A percentile compares a stretch with the other conserved stretches of the same genome.
phyloP scores from a whole-genome alignment of 768 basidiomycete species.

The Podaxis sp. region DNA sequence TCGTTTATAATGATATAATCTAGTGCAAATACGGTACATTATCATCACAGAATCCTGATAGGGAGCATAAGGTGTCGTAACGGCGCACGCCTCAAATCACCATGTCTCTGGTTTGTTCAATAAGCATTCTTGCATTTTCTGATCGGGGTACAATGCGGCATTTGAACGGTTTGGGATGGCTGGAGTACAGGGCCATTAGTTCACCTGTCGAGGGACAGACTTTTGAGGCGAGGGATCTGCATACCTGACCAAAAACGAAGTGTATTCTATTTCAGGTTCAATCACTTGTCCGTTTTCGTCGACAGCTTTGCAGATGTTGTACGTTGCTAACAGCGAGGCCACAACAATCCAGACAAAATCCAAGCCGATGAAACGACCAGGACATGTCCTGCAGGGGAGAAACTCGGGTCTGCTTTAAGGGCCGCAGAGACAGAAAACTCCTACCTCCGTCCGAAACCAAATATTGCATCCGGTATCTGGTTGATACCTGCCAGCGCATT shows the following conservation, averaged over 20 bases:
- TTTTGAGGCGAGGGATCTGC: conserved; percentile 10
- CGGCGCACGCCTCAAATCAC: neutral
- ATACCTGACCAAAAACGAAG: conserved; percentile 34
- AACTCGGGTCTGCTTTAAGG: neutral
- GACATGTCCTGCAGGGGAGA: conserved; percentile 34
- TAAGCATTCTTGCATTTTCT: conserved; percentile 26
- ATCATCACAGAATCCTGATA: neutral
- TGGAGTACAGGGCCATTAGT: conserved; percentile 16
- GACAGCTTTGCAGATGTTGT: conserved; percentile 34
- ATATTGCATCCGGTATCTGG: conserved; percentile 33
- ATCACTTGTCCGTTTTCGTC: conserved; percentile 34
- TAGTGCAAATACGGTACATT: neutral
- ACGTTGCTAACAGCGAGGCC: conserved; percentile 37
- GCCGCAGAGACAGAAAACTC: neutral
- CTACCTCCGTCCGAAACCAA: conserved; percentile 41
- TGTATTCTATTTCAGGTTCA: conserved; percentile 32
- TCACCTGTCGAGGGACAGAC: neutral
- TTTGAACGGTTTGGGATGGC: conserved; percentile 40
- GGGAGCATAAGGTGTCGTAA: neutral
- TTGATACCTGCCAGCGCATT: conserved; percentile 31
- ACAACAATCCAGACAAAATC: conserved; percentile 43
- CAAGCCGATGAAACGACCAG: conserved; percentile 41
- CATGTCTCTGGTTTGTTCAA: conserved; percentile 18
- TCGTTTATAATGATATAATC: neutral
- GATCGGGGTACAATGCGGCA: conserved; percentile 37